Base-by-base conservation (phyloP, 768 basidiomycete genomes). In the Xerocomellus chrysenteron region DNA sequence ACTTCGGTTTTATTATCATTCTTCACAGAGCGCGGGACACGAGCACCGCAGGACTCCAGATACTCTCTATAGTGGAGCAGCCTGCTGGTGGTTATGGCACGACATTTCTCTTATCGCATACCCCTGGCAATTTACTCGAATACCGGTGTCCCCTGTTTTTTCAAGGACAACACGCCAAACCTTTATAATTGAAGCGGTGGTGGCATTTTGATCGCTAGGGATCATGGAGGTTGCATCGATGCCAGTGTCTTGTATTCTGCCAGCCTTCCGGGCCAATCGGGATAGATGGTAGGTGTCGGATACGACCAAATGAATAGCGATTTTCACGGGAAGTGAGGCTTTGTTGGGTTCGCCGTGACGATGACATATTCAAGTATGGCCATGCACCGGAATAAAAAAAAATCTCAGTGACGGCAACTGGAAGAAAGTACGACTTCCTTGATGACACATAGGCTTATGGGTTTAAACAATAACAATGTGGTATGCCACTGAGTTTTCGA, bases 41-140 rank as follows among this genome's bases (percentile, higher is more conserved):
- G 19, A 39, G 4, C 6, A 24, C 26, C 37, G 16, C 36, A 9
- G 49, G 4, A 13, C 40, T 28, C 36, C 16, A 46, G 28, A 45
- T 45, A n/a, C 1, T 16, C 47, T 30, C 30, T 46, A 46, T 8
- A 14, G 33, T 11, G 19, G 32, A 10, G 16, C 24, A 54, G 21
- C 14, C 14, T 26, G 24, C 14, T 19, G 35, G 24, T 45, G 52
- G 5, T 16, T 12, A 19, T 7, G 36, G 41, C 36, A 9, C 24
- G 14, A 26, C 30, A 21, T 33, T 47, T 30, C n/a, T 33, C 17
- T 32, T n/a, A 37, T 30, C 21, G 9, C 11, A 39, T 37, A 16
- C 13, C 46, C 41, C 28, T 49, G 56, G 30, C 28, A 32, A 58
- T 58, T 47, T 28, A 13, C 28, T 21, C 35, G 55, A 39, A 48